Evolutionary conservation across 176 grass and related monocot species (phyloP).

Genomic region (Stipa capillata): DNA sequence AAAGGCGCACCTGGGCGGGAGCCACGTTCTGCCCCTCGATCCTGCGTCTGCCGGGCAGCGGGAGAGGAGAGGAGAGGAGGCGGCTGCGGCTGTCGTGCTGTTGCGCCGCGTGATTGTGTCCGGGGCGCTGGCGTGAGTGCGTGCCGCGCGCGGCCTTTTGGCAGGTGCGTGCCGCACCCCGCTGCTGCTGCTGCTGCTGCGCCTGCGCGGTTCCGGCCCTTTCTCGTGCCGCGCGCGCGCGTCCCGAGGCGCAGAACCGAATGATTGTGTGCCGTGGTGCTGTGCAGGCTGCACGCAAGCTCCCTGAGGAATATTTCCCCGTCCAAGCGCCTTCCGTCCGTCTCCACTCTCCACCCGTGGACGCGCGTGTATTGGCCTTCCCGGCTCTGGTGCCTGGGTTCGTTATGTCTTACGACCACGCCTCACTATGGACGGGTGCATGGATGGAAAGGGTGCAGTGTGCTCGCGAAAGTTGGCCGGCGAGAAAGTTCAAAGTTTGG

Average conservation of each 20-base stretch:
- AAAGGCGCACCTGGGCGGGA: too few species aligned
- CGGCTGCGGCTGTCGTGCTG: too few species aligned
- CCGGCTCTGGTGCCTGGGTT: too few species aligned
- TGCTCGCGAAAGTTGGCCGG: background rate
- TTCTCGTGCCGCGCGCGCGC: background rate
- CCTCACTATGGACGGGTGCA: too few species aligned
- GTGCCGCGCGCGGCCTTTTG: slow-evolving; percentile 16
- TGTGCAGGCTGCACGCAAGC: slow-evolving; percentile 13
- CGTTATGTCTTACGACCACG: too few species aligned
- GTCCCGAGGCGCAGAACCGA: slow-evolving; percentile 32
- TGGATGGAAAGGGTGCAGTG: background rate
- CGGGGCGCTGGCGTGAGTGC: background rate
- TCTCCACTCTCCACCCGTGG: background rate
- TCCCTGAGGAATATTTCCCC: too few species aligned
- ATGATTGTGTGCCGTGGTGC: slow-evolving; percentile 45
- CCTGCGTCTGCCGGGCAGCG: too few species aligned
- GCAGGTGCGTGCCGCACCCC: slow-evolving; percentile 14
- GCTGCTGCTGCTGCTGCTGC: too few species aligned
- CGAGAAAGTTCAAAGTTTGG: background rate
- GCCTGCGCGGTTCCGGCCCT: too few species aligned
- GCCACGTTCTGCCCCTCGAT: slow-evolving; percentile 29
- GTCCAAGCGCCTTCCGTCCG: too few species aligned
- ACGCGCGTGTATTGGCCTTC: background rate
- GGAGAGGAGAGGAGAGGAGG: background rate
- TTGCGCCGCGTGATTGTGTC: slow-evolving; percentile 19